Evolutionary conservation across 176 grass and related monocot genomes (phyloP).

Genomic region (Oryza glumipatula): DNA sequence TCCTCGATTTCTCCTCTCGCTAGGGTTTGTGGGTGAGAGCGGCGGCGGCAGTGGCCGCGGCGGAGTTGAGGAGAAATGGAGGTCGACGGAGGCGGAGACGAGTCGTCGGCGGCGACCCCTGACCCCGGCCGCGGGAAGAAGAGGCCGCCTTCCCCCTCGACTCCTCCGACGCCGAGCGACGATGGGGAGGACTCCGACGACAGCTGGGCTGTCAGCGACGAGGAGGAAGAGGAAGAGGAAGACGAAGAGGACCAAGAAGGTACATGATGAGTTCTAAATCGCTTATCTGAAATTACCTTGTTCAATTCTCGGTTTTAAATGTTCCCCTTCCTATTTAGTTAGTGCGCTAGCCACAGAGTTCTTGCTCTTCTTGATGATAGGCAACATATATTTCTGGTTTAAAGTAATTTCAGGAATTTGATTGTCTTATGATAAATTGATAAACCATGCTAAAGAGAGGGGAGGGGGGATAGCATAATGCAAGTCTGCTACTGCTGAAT

Average conservation of each 20-base stretch:
- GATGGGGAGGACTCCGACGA: background rate
- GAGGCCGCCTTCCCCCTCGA: slow-evolving; percentile 4
- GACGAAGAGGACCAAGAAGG: background rate
- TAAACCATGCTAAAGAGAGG: too few species aligned
- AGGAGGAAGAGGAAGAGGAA: background rate
- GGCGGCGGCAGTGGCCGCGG: too few species aligned
- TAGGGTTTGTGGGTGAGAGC: background rate
- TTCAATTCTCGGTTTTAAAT: too few species aligned
- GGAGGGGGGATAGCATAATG: background rate
- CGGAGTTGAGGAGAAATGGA: slow-evolving; percentile 11
- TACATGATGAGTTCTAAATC: background rate
- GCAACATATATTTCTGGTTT: background rate
- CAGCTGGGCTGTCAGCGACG: background rate
- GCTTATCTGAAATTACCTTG: too few species aligned
- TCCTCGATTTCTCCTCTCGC: too few species aligned
- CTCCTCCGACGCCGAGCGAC: background rate
- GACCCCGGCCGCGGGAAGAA: background rate
- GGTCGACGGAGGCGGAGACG: background rate
- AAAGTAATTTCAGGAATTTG: background rate
- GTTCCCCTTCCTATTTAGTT: too few species aligned
- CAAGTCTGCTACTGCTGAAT: background rate
- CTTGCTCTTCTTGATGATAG: background rate
- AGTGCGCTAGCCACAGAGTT: too few species aligned
- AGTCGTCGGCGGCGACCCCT: background rate
- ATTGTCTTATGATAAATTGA: background rate